Percentiles rank a stretch among this genome's conserved stretches.
These are phyloP conservation scores for Aspergillus biplanus DNA, from an alignment of 495 filamentous ascomycete species.

Conservation along the genomic window DNA sequence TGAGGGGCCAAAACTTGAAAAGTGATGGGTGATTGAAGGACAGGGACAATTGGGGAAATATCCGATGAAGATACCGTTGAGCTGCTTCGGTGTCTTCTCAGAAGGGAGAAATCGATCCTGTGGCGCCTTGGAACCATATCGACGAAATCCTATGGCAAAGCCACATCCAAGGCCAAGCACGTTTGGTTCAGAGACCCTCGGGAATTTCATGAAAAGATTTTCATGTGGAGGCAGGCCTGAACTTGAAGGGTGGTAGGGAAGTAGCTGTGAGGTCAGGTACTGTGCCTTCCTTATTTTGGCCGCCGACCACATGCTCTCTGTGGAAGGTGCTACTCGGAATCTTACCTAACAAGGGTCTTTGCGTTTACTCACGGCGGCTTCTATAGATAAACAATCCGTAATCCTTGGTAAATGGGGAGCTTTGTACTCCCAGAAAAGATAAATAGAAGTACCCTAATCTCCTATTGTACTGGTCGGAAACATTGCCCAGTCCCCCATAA, in stretches of 20 bases:
- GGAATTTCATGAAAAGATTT: too few relatives aligned
- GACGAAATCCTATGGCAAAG: not conserved
- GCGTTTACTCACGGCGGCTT: too few relatives aligned
- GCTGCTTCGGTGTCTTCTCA: constrained; percentile 23
- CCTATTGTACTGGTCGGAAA: not conserved
- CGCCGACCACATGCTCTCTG: too few relatives aligned
- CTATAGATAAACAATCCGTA: too few relatives aligned
- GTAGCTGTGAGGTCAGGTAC: too few relatives aligned
- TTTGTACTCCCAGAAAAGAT: too few relatives aligned
- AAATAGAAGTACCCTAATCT: not conserved
- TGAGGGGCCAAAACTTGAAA: constrained; percentile 23
- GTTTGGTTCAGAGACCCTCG: not conserved
- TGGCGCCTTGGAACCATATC: constrained; percentile 23
- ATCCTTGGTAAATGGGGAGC: too few relatives aligned
- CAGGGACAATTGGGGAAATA: constrained; percentile 26
- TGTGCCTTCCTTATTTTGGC: too few relatives aligned
- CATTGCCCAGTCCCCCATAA: constrained; percentile 3
- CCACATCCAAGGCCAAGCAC: not conserved
- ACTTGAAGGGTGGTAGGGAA: too few relatives aligned
- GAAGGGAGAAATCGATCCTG: constrained; percentile 24
- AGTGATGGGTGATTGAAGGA: constrained; percentile 28
- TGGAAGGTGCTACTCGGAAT: too few relatives aligned
- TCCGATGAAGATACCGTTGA: constrained; percentile 26
- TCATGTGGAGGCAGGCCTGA: too few relatives aligned
- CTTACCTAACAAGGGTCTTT: too few relatives aligned